phyloP scores from a whole-genome alignment of 148 eudicot species.

The Cornus kousa region DNA sequence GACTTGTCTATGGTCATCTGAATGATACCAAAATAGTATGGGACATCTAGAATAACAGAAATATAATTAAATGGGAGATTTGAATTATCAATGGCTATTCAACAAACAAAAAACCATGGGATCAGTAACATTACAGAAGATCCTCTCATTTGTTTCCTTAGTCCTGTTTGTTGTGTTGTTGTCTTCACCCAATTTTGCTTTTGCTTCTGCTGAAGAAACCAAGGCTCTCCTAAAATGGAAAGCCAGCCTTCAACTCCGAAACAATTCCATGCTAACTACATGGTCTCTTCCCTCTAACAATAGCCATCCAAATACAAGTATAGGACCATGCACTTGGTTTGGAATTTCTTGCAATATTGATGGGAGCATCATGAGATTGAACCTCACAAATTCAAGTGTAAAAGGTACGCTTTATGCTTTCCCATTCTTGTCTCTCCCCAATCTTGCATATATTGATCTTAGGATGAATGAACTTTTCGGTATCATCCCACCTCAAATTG shows the following conservation, averaged over 20 bases:
- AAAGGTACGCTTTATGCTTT: constrained; percentile 29
- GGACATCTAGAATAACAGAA: neutral
- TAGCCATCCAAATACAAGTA: neutral
- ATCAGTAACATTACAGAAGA: neutral
- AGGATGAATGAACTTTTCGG: constrained; percentile 33
- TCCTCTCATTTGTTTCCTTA: neutral
- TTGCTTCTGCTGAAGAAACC: constrained; percentile 24
- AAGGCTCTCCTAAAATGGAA: constrained; percentile 40
- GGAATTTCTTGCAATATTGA: constrained; percentile 36
- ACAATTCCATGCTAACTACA: constrained; percentile 29
- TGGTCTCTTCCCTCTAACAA: constrained; percentile 24
- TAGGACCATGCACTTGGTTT: constrained; percentile 38
- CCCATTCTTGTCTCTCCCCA: constrained; percentile 31
- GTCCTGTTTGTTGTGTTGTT: neutral
- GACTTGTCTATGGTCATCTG: too few species aligned
- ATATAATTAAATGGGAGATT: neutral
- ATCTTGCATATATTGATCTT: constrained; percentile 34
- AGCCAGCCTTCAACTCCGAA: constrained; percentile 27
- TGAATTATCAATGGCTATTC: neutral
- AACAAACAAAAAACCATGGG: neutral
- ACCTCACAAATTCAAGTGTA: constrained; percentile 36
- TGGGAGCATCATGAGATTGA: constrained; percentile 22
- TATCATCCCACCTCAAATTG: constrained; percentile 13
- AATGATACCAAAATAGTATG: too few species aligned
- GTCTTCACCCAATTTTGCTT: constrained; percentile 1